Evolutionary conservation across 2,329 filamentous ascomycete species (phyloP).

Genomic region (Thelonectria blattea): DNA sequence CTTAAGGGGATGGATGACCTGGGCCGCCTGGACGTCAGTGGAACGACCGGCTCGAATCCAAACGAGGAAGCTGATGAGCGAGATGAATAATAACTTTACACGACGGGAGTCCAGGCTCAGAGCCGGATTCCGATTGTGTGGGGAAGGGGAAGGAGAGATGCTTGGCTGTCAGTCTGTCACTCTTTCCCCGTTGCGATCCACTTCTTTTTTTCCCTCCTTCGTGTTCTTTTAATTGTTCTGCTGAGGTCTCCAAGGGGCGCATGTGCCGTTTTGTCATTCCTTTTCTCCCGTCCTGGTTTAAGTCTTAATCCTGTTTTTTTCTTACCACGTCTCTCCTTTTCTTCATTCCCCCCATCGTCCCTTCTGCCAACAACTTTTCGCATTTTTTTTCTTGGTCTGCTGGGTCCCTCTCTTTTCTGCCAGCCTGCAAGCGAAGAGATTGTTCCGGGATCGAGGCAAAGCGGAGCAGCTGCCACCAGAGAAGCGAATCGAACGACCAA

Average conservation of each 20-base stretch:
- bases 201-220: not conserved
- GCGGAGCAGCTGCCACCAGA: conserved; percentile 18
- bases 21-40: not conserved
- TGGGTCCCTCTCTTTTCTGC: not conserved
- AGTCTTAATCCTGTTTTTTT: not conserved
- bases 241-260: not conserved
- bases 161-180: too few relatives aligned
- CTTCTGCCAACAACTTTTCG: not conserved
- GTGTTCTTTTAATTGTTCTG: not conserved
- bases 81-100: too few relatives aligned
- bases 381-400: not conserved
- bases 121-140: not conserved
- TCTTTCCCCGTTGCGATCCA: too few relatives aligned
- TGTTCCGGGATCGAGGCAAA: conserved; percentile 19
- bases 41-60: not conserved
- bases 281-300: not conserved
- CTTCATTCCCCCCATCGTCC: not conserved
- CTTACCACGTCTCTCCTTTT: not conserved
- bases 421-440: conserved; percentile 11
- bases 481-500: conserved; percentile 22
- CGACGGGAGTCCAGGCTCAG: too few relatives aligned
- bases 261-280: not conserved
- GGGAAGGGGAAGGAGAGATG: not conserved
- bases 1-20: not conserved
- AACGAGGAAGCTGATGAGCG: not conserved